These are phyloP conservation scores for Daldinia sp. DNA, from an alignment of 2,329 filamentous ascomycete species.

Conservation along the genomic window DNA sequence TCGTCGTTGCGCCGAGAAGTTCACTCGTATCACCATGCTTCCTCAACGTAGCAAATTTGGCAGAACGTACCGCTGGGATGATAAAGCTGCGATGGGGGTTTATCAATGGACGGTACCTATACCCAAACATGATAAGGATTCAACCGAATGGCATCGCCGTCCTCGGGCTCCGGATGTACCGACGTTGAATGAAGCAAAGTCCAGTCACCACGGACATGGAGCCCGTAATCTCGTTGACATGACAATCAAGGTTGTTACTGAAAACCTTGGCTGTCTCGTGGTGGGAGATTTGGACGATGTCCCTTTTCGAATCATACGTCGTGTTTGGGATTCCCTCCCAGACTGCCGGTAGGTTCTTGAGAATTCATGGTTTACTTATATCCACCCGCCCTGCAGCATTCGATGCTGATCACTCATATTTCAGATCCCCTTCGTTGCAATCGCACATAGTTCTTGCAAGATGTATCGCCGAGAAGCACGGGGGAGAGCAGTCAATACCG, in stretches of 20 bases:
- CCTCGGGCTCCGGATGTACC: background rate
- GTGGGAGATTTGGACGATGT: conserved; percentile 47
- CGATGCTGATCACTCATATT: background rate
- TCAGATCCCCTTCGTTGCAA: conserved; percentile 18
- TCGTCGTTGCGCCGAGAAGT: no score
- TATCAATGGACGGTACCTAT: background rate
- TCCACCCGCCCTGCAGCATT: background rate
- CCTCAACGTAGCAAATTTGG: background rate
- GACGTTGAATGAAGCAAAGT: background rate
- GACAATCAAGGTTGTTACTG: conserved; percentile 49
- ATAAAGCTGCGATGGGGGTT: background rate
- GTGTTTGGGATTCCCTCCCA: background rate
- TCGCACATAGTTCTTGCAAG: conserved; percentile 19
- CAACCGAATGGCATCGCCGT: background rate
- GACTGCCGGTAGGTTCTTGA: background rate
- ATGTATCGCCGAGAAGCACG: conserved; percentile 9
- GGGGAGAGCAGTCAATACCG: conserved; percentile 3
- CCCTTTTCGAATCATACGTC: conserved; percentile 34
- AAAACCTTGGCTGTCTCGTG: conserved; percentile 50
- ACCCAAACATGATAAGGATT: background rate
- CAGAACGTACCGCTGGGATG: background rate
- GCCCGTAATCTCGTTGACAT: conserved; percentile 52
- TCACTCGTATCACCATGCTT: background rate
- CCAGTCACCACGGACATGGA: conserved; percentile 42
- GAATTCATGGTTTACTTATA: background rate